Evolutionary conservation across 352 stramenopile species (phyloP), one percentile per base, ranked within the genome.

Genomic region (Globisporangium camurandrum): DNA sequence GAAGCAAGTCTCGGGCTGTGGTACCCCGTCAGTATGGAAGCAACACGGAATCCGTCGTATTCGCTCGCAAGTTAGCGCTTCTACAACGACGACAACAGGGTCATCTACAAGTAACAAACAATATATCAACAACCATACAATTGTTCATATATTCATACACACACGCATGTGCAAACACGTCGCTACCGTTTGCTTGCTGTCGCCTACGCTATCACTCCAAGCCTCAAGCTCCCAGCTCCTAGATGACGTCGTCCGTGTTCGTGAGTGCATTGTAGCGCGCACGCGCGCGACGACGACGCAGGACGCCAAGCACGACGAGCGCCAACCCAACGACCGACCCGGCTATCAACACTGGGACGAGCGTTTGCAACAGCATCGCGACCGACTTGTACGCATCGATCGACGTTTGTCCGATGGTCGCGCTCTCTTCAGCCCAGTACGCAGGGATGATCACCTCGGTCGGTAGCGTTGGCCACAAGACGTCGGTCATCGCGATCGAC

Each of bases 371-470:
- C 20, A 88, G 43, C 20, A 38, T 51, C 11, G 67, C 54, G 23
- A 79, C 71, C 41, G 46, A 66, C 51, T 84, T 79, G 65, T 77
- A 85, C 49, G 51, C 72, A 51, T 69, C 54, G 30, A 82, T 51
- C 24, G 67, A 52, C 20, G 46, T 65, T 20, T 62, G 47, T 41
- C 60, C 66, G 45, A 84, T 69, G 28, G 62, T 67, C 10, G 63
- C 66, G 31, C 51, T 59, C 52, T 89, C 78, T 36, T 82, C 51
- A 22, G 67, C 73, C 59, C 74, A 76, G 59, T 88, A 90, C 24
- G 64, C 61, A 2, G 75, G 75, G 48, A 75, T 56, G 39, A 88
- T 70, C 41, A 88, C 61, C 41, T 90, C 72, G 27, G 71, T 59
- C 38, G 52, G 52, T 42, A 86, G 51, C 23, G 51, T 61, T 5